Percentiles rank a stretch among this genome's conserved stretches.
phyloP scores from a whole-genome alignment of 2,329 filamentous ascomycete species.

The Cladosporium colombiae region DNA sequence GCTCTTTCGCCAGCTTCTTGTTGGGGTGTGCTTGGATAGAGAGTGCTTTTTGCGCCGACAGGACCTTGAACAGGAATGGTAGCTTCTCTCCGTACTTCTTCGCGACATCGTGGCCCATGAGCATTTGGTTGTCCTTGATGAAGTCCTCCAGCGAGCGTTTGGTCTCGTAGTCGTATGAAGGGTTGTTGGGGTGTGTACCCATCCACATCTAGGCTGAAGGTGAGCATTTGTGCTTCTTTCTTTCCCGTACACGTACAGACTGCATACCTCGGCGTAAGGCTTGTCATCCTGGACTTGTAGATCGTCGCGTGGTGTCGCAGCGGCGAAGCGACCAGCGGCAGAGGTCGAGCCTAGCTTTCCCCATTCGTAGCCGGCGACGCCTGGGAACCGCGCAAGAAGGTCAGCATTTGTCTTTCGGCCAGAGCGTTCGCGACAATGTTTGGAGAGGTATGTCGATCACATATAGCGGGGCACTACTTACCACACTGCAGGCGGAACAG shows the following conservation, averaged over 20 bases:
- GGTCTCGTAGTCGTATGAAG: conserved; percentile 83
- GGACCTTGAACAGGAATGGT: conserved; percentile 96
- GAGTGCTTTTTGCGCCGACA: conserved; percentile 92
- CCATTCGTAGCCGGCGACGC: conserved; percentile 99
- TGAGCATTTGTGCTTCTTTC: conserved; percentile 28
- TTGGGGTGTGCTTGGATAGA: conserved; percentile 86
- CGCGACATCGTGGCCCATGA: conserved; percentile 73
- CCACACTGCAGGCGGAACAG: conserved; percentile 80
- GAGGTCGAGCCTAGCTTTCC: conserved; percentile 88
- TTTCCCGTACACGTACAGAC: background rate
- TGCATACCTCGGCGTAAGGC: conserved; percentile 84
- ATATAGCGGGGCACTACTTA: conserved; percentile 37
- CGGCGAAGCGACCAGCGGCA: conserved; percentile 84
- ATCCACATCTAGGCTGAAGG: conserved; percentile 77
- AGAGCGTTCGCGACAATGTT: background rate
- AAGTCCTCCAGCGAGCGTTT: conserved; percentile 84
- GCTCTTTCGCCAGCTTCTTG: conserved; percentile 77
- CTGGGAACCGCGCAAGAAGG: conserved; percentile 46
- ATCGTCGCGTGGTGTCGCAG: conserved; percentile 73
- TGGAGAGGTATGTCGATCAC: background rate
- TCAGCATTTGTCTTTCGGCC: conserved; percentile 28
- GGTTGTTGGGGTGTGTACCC: conserved; percentile 95
- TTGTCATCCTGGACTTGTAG: conserved; percentile 81
- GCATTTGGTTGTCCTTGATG: conserved; percentile 79
- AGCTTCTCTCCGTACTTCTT: conserved; percentile 76